These are phyloP conservation scores for Coffea humblotiana DNA, from an alignment of 305 asterid genomes.

Conservation along the genomic window DNA sequence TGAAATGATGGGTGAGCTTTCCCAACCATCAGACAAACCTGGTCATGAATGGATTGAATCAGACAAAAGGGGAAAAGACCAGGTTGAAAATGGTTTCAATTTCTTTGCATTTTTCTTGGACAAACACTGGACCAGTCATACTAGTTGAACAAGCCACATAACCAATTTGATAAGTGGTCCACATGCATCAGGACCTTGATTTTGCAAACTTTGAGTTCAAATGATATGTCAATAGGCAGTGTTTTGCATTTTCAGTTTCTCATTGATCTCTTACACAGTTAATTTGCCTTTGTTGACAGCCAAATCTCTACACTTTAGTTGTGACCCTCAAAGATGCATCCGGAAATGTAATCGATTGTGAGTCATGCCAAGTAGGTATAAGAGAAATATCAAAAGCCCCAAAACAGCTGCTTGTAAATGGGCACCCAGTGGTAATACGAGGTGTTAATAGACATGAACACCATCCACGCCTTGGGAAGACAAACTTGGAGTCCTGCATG, in stretches of 20 bases:
- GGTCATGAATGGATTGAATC: too few species aligned
- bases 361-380: conserved; percentile 92
- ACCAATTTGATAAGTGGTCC: too few species aligned
- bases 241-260: not conserved
- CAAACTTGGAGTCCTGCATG: conserved; percentile 96
- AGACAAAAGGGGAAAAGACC: too few species aligned
- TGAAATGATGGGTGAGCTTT: too few species aligned
- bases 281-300: conserved; percentile 56
- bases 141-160: too few species aligned
- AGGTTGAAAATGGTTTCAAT: too few species aligned
- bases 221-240: conserved; percentile 3
- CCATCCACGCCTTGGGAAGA: conserved; percentile 97
- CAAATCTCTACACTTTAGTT: conserved; percentile 87
- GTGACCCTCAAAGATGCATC: conserved; percentile 84
- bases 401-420: conserved; percentile 90
- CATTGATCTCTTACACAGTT: conserved; percentile 4
- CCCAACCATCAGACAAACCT: too few species aligned
- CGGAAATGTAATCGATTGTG: conserved; percentile 77
- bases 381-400: conserved; percentile 79
- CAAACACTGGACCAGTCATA: too few species aligned
- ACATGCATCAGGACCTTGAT: not conserved
- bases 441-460: conserved; percentile 99
- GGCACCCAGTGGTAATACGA: conserved; percentile 88
- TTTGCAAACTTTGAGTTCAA: not conserved
- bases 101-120: too few species aligned